Evolutionary conservation across 495 filamentous ascomycete species (phyloP), one percentile per base, ranked within the genome.

Genomic region (Neurospora sp.): DNA sequence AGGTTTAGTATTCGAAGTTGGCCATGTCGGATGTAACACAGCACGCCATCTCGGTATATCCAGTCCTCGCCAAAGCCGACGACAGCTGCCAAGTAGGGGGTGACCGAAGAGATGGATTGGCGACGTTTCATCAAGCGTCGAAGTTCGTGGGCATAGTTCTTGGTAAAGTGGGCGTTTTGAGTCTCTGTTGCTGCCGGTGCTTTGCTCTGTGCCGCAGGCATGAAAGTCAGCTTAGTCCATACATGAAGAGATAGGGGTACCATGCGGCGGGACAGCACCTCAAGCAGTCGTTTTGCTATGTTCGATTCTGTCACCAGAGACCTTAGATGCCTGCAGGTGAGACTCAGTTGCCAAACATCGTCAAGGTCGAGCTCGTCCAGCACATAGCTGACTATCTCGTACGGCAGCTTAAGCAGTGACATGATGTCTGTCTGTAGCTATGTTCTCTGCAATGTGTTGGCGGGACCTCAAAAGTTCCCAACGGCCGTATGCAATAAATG

Each of bases 1-100:
- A 93, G 79, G 71, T 93, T 84, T 61, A 92, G 80, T 16, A 92
- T 78, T n/a, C 91, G 89, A 44, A 94, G 83, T 78, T 86, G 81
- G 12, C 84, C 83, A 22, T 81, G 79, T 35, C 83, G 77, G 10
- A 87, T 84, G 75, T 93, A 91, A 72, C 88, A 91, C 9, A 93
- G 82, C 4, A 87, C 80, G 20, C 92, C 91, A 37, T 89, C 84
- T 37, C 83, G 79, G 78, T 91, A 93, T 8, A 89, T 77, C 81
- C 90, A 93, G 9, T 85, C 83, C 35, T 88, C 83, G 6, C 87
- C 89, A 69, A 89, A 83, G 14, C 86, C 90, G 14, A 93, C 76
- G 3, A 89, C 82, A 0, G 85, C 85, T 9, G 88, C 86, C 1
- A 88, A 85, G 74, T 88, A 93, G 0, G 92, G 92, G 6, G 83